phyloP scores from a whole-genome alignment of 192 early-diverging fungal species.

The Coemansia sp. region DNA sequence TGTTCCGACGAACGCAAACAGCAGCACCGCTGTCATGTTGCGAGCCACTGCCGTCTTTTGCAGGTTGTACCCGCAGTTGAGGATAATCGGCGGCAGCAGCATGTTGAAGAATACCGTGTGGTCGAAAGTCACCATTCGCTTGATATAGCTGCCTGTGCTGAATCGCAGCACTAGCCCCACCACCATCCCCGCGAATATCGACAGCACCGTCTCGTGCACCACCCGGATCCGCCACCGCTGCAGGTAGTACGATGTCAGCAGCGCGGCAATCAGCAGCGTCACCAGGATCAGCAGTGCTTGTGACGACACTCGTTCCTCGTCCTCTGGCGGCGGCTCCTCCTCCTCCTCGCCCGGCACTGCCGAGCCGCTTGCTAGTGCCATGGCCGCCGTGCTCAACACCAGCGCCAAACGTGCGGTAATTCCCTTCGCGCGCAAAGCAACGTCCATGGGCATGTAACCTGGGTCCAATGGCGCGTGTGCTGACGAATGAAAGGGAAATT shows the following conservation, averaged over 20 bases:
- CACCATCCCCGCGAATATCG: constrained; percentile 78
- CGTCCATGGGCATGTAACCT: no score
- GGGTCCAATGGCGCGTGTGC: no score
- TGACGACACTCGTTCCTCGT: constrained; percentile 69
- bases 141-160: constrained; percentile 54
- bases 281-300: constrained; percentile 86
- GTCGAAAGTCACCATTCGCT: constrained; percentile 86
- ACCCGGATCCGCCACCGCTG: constrained; percentile 81
- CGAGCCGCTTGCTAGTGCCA: constrained; percentile 6
- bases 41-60: constrained; percentile 82
- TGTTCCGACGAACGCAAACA: constrained; percentile 92
- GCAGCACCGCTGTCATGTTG: constrained; percentile 84
- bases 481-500: no score
- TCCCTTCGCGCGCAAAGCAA: no score
- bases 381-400: background rate
- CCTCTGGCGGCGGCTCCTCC: constrained; percentile 43
- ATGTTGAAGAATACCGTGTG: constrained; percentile 94
- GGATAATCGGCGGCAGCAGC: constrained; percentile 92
- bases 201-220: constrained; percentile 93
- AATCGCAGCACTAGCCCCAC: constrained; percentile 48
- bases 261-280: constrained; percentile 74
- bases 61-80: constrained; percentile 95
- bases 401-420: no score
- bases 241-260: constrained; percentile 86
- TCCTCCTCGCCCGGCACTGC: no score